phyloP scores from a whole-genome alignment of 2,329 filamentous ascomycete genomes.

The Trichoderma harzianum region DNA sequence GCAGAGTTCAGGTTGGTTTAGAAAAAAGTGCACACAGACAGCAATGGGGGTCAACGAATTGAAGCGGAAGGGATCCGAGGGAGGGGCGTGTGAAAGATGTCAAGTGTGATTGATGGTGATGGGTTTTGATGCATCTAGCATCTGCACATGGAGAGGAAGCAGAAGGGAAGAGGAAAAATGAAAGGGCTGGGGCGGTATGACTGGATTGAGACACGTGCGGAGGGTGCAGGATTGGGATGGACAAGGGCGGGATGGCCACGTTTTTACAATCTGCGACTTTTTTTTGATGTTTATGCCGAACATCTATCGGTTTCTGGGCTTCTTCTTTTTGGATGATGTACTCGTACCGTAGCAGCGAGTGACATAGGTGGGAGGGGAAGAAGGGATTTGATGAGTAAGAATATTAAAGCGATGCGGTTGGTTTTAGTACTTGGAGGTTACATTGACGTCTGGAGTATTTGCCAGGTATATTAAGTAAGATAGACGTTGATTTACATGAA shows the following conservation, averaged over 20 bases:
- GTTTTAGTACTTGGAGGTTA: background rate
- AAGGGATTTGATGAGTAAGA: background rate
- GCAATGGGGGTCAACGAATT: background rate
- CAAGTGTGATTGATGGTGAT: background rate
- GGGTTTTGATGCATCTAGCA: background rate
- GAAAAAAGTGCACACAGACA: background rate
- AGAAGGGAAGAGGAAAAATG: background rate
- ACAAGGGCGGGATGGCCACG: background rate
- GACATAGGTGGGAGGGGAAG: background rate
- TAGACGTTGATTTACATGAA: background rate
- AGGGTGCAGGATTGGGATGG: background rate
- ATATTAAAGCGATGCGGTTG: background rate
- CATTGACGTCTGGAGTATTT: background rate
- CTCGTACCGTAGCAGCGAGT: background rate
- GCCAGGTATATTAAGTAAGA: background rate
- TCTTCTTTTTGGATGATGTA: background rate
- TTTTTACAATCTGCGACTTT: background rate
- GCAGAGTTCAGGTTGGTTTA: background rate
- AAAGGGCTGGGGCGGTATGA: background rate
- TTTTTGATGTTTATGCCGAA: background rate
- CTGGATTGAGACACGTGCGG: slow-evolving; percentile 4
- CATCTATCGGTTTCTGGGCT: background rate
- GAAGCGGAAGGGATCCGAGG: background rate
- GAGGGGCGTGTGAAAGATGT: background rate
- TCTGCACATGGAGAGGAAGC: background rate